Evolutionary conservation across 495 filamentous ascomycete species (phyloP), one percentile per base, ranked within the genome.

Genomic region (Lichenothelia convexa): DNA sequence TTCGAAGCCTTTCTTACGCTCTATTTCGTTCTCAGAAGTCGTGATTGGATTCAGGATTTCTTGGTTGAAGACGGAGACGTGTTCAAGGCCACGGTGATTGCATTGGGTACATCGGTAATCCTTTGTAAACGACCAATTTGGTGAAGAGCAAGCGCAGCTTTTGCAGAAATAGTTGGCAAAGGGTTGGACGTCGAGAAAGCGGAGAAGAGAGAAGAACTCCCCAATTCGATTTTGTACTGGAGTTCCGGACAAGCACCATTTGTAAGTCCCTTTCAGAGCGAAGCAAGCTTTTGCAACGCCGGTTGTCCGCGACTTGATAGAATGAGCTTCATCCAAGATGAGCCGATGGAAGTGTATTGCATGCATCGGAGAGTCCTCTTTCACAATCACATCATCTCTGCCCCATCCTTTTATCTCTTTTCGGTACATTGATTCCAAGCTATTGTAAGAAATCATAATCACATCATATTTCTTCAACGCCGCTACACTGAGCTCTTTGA

Each of bases 171-270:
- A 94, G 54, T 75, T 81, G 2, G 87, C 78, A 53, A 93, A 94
- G 3, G 89, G 89, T 6, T 63, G 64, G 29, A 93, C 65, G 54
- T 86, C 74, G 21, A 97, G 65, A 52, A 97, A 97, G 2, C 86
- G 77, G 21, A 97, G 61, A 3, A 95, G 65, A 3, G 89, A 93
- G 52, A 94, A 94, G 58, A 95, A 89, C 49, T 97, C 89, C 36
- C 87, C 89, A 46, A 95, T 94, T 21, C 89, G 78, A 51, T 94
- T 93, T 48, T 94, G 89, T 7, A 95, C 70, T 0, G 89, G 89
- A 3, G 89, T 97, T 3, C 89, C 89, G 32, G 79, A 87, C 20
- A 95, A 68, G 48, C 89, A 97, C 80, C 89, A 93, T 43, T 86
- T 92, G 51, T 87, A 86, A 12, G 68, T 71, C 36, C 76, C 78